phyloP scores from a whole-genome alignment of 139 green algal genomes.

The Parachlorella kessleri region DNA sequence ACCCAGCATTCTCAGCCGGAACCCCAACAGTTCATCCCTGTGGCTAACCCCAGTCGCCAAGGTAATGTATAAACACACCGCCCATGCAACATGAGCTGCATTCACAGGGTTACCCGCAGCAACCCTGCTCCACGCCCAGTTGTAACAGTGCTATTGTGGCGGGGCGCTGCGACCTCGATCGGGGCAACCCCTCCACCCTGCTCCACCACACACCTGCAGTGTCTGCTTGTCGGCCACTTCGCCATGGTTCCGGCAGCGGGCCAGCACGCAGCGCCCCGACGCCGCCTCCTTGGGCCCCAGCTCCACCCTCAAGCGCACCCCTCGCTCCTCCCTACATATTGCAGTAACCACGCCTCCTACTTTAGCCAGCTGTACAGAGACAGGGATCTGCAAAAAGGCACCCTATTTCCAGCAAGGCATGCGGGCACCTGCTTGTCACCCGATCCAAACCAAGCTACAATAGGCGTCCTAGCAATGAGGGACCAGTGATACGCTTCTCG shows the following conservation, averaged over 20 bases:
- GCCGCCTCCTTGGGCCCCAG: conserved; percentile 46
- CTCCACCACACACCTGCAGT: background rate
- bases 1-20: too few relatives aligned
- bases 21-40: too few relatives aligned
- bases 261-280: conserved; percentile 22
- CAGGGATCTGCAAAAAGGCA: too few relatives aligned
- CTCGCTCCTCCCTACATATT: conserved; percentile 57
- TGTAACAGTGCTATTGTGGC: background rate
- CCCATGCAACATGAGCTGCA: background rate
- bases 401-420: too few relatives aligned
- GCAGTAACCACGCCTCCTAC: too few relatives aligned
- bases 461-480: too few relatives aligned
- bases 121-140: background rate
- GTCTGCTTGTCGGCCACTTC: conserved; percentile 46
- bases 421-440: too few relatives aligned
- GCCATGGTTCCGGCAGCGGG: conserved; percentile 29
- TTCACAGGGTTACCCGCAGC: background rate
- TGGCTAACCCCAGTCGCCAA: background rate
- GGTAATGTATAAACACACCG: too few relatives aligned
- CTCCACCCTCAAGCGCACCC: conserved; percentile 48
- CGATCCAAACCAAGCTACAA: too few relatives aligned
- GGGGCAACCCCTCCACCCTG: background rate
- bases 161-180: background rate
- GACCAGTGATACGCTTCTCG: too few relatives aligned
- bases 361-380: too few relatives aligned